Percentiles rank a stretch among this genome's conserved stretches.
phyloP scores from a whole-genome alignment of 1,284 basidiomycete species.

The Boletus semigastroideus region DNA sequence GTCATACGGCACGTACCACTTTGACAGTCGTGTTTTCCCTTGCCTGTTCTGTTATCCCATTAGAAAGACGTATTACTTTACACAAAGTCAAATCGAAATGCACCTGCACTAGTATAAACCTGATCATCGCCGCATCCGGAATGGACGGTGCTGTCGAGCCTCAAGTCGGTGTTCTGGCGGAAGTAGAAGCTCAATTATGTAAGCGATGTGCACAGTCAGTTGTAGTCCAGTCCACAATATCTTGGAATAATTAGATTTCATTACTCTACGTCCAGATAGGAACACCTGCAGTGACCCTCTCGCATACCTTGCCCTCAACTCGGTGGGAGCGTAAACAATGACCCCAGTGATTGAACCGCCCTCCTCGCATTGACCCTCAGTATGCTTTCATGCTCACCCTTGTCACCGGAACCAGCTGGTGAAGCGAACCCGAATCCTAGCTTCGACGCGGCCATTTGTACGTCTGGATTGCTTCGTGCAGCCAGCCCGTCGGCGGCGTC shows the following conservation, averaged over 20 bases:
- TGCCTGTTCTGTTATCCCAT: constrained; percentile 77
- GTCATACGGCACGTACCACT: constrained; percentile 96
- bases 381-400: constrained; percentile 28
- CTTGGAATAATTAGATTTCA: too few relatives aligned
- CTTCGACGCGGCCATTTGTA: constrained; percentile 50
- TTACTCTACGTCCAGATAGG: too few relatives aligned
- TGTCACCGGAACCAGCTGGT: constrained; percentile 16
- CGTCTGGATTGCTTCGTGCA: constrained; percentile 45
- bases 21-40: constrained; percentile 94
- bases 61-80: neutral
- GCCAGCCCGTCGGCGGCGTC: constrained; percentile 52
- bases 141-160: neutral
- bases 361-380: constrained; percentile 41
- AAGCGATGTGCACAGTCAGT: neutral
- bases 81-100: neutral
- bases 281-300: neutral
- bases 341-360: constrained; percentile 39
- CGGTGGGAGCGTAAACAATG: constrained; percentile 26
- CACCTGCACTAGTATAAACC: constrained; percentile 31
- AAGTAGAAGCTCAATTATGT: constrained; percentile 9
- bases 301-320: constrained; percentile 7
- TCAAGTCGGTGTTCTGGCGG: neutral
- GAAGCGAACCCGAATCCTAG: constrained; percentile 47
- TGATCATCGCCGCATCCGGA: constrained; percentile 25
- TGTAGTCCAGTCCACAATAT: too few relatives aligned